Base-by-base conservation (phyloP, 768 basidiomycete genomes). In the Lactifluus subvellereus region DNA sequence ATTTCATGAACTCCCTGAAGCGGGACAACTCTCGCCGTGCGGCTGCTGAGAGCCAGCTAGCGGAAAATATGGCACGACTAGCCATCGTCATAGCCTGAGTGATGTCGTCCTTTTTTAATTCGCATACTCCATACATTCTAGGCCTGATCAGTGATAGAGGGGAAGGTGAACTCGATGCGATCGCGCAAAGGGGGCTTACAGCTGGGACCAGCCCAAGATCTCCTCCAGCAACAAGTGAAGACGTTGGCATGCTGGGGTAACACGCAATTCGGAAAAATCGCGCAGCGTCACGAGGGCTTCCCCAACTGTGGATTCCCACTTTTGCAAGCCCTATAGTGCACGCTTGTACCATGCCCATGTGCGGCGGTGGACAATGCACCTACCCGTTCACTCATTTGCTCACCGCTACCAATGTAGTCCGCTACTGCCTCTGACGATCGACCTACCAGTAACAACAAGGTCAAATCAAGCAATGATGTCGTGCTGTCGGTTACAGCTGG, bases 301-400 rank as follows among this genome's bases (percentile, higher is more conserved):
- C 10, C 78, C 77, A 67, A 91, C 81, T 4, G 84, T 84, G 1
- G 82, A 77, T 71, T 93, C 90, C 91, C 91, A 94, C 72, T 90
- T 91, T 71, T 86, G 85, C 60, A 93, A 78, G 52, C 85, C 84
- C 91, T 93, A 49, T 47, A 61, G 74, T 22, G n/a, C 20, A 53
- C 49, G 6, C n/a, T 50, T 33, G 32, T 49, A n/a, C 50, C n/a
- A 50, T 59, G 40, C 13, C 45, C 45, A 18, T 27, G 51, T 33
- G 13, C 8, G n/a, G 48, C 16, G 27, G 16, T 18, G n/a, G n/a
- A 48, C 43, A 54, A 37, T 27, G 13, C 43, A 71, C 76, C 68
- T 75, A 91, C 91, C 71, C 91, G 79, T 74, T 94, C 91, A 62
- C 86, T 89, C 80, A 88, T 88, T 69, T 87, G 85, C 68, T 91